phyloP scores from a whole-genome alignment of 2,329 filamentous ascomycete species.

The Cladophialophora immunda region DNA sequence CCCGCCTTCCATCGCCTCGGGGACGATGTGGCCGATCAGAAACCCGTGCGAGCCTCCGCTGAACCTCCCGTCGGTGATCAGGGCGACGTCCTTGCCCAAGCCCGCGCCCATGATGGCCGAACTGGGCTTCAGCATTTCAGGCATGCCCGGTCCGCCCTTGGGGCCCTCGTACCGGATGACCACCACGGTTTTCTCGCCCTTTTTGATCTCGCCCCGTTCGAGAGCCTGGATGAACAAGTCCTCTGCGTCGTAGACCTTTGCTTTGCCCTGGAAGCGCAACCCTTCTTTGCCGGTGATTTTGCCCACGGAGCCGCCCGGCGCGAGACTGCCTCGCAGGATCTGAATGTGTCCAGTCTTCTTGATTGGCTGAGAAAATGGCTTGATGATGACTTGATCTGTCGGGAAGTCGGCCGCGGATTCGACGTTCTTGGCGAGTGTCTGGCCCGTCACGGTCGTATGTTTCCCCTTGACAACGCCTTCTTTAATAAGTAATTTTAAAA shows the following conservation, averaged over 20 bases:
- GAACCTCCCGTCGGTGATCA: constrained; percentile 80
- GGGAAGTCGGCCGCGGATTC: constrained; percentile 70
- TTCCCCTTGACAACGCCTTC: constrained; percentile 67
- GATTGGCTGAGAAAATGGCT: constrained; percentile 72
- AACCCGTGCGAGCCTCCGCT: constrained; percentile 85
- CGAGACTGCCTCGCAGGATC: constrained; percentile 74
- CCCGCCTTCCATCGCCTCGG: constrained; percentile 84
- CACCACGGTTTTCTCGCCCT: constrained; percentile 79
- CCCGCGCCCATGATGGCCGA: constrained; percentile 78
- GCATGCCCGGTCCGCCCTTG: constrained; percentile 78
- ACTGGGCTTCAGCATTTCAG: constrained; percentile 76
- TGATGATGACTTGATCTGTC: constrained; percentile 73
- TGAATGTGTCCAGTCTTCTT: constrained; percentile 77
- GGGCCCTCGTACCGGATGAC: constrained; percentile 79
- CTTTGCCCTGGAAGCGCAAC: constrained; percentile 71
- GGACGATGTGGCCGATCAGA: constrained; percentile 86
- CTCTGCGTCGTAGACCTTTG: constrained; percentile 74
- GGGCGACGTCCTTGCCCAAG: constrained; percentile 72
- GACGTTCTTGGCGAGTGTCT: constrained; percentile 67
- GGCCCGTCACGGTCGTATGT: constrained; percentile 68
- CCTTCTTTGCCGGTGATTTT: constrained; percentile 83
- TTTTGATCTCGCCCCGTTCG: constrained; percentile 73
- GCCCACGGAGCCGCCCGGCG: constrained; percentile 74
- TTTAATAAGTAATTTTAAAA: constrained; percentile 66
- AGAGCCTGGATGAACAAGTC: constrained; percentile 74